Conservation (phyloP, 106 monocot species). For the Alisma plantagoaquatica region DNA sequence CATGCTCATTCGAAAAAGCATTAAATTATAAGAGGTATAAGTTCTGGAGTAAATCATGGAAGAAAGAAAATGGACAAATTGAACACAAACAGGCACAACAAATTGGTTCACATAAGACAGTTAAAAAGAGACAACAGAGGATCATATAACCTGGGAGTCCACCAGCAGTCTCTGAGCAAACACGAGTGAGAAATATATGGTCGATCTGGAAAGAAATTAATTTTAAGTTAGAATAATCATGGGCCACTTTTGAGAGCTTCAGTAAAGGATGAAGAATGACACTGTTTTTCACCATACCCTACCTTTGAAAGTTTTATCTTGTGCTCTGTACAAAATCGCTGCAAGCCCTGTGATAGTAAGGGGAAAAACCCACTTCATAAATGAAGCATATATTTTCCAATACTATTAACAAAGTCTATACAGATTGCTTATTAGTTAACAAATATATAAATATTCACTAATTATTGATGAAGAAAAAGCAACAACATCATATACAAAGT, state of each 20-base stretch:
- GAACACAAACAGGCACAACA: neutral
- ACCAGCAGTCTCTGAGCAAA: slow-evolving; percentile 97
- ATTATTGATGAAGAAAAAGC: neutral
- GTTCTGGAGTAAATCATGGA: neutral
- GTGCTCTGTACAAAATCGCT: slow-evolving; percentile 95
- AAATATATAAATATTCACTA: neutral
- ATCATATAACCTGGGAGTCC: slow-evolving; percentile 82
- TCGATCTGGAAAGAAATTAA: slow-evolving; percentile 53
- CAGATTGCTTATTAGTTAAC: neutral
- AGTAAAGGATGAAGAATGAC: neutral
- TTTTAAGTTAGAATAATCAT: neutral
- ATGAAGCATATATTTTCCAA: neutral
- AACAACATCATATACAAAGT: neutral
- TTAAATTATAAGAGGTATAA: neutral
- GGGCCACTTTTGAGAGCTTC: neutral
- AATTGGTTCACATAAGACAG: neutral
- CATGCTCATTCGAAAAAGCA: neutral
- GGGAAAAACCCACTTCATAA: neutral
- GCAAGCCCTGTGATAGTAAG: slow-evolving; percentile 69
- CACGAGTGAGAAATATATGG: slow-evolving; percentile 91
- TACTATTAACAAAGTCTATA: neutral
- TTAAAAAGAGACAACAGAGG: neutral
- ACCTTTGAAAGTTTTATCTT: slow-evolving; percentile 99
- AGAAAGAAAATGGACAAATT: neutral
- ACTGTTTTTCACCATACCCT: slow-evolving; percentile 1